Evolutionary conservation across 2,329 filamentous ascomycete genomes (phyloP), one percentile per base, ranked within the genome.

Genomic region (Colletotrichum eremochloae): DNA sequence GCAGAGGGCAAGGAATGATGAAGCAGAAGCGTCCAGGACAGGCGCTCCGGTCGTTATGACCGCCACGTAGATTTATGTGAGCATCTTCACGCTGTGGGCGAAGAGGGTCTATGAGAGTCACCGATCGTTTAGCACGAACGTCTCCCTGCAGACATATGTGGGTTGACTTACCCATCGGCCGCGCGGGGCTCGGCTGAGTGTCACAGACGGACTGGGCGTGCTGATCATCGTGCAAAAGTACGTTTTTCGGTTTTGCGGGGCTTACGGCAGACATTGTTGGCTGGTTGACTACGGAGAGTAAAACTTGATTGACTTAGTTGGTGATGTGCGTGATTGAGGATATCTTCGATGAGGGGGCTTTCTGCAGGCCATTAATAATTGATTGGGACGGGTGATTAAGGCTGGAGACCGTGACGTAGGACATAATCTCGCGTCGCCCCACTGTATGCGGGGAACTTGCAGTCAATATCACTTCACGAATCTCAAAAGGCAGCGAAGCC

Each of bases 21-120:
- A 82, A 82, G 76, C 81, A 82, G 68, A 82, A 81, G 8, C 81
- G 77, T 11, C 80, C 81, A 6, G 78, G 80, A 66, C 81, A 83
- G 24, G 57, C n/a, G 6, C 57, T 40, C 20, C n/a, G 52, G 42
- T 46, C 42, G 42, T 46, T 18, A 7, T 46, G 18, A 46, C 42
- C 42, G 42, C 42, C 42, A 0, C 42, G 42, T 2, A 46, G 42
- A 18, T 20, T 20, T 18, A 46, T 7, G 5, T 46, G 42, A 20
- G 6, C 2, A 6, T 46, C 42, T 18, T 46, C 42, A 5, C 1
- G 15, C 42, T 46, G 42, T 8, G 42, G 42, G 42, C 42, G 42
- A 46, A 46, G 42, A 46, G 42, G 42, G 18, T 46, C 42, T 46
- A 5, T 46, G 18, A 20, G 4, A 8, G 42, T 20, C 18, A 2